A percentile compares a stretch with the other conserved stretches of the same genome.
These are phyloP conservation scores for Cyberlindnera subsufficiens DNA, from an alignment of 805 yeast genomes.

Conservation along the genomic window DNA sequence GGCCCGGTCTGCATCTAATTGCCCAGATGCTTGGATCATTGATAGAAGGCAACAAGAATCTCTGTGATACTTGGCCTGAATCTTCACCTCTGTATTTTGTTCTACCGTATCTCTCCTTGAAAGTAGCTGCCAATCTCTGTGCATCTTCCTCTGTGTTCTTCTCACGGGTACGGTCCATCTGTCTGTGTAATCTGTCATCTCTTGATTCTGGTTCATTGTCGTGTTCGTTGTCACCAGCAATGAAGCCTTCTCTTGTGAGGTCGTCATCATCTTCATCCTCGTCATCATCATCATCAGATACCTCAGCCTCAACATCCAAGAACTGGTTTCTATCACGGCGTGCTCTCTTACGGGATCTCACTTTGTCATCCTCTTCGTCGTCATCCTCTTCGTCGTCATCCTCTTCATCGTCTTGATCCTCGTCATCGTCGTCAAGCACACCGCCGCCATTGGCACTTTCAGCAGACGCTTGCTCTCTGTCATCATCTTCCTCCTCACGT, in stretches of 20 bases:
- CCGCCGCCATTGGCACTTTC: constrained; percentile 26
- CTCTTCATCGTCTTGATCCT: constrained; percentile 25
- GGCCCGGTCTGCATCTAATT: constrained; percentile 86
- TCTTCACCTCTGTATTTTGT: constrained; percentile 78
- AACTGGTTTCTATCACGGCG: constrained; percentile 64
- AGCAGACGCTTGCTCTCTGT: constrained; percentile 10
- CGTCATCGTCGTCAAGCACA: constrained; percentile 21
- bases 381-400: constrained; percentile 40
- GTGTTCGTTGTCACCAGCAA: constrained; percentile 62
- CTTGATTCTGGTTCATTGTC: constrained; percentile 42
- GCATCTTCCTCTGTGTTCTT: constrained; percentile 92
- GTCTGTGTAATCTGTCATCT: constrained; percentile 85
- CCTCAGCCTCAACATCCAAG: constrained; percentile 97
- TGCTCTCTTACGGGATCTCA: constrained; percentile 38
- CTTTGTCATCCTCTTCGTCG: constrained; percentile 45
- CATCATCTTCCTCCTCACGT: constrained; percentile 21
- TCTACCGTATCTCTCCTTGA: constrained; percentile 88
- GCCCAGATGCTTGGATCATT: constrained; percentile 97
- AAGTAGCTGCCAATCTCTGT: constrained; percentile 85
- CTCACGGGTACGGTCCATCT: constrained; percentile 82
- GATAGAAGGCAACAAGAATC: constrained; percentile 88
- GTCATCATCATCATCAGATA: constrained; percentile 95
- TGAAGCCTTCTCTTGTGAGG: constrained; percentile 73
- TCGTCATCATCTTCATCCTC: constrained; percentile 96
- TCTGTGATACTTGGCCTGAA: constrained; percentile 85